Evolutionary conservation across 371 early-diverging fungal genomes (phyloP).

Genomic region (Mucor saturninus): DNA sequence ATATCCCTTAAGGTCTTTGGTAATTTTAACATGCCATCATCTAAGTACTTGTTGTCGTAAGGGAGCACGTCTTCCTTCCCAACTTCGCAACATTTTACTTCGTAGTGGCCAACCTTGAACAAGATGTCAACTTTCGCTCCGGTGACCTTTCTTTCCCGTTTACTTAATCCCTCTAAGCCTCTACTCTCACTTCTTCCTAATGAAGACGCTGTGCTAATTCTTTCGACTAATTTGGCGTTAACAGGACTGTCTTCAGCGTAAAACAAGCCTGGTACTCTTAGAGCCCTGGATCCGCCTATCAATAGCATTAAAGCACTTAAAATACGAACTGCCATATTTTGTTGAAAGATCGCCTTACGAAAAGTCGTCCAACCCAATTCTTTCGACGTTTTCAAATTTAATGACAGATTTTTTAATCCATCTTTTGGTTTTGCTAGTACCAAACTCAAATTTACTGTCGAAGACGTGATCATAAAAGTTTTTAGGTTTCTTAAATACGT

Average conservation of each 20-base stretch:
- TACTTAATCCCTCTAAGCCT: constrained; percentile 4
- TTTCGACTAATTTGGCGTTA: constrained; percentile 8
- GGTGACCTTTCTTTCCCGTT: constrained; percentile 12
- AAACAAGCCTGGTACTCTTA: too few species aligned
- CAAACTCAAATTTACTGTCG: too few species aligned
- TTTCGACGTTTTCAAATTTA: too few species aligned
- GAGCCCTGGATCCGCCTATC: too few species aligned
- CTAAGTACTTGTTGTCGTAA: constrained; percentile 17
- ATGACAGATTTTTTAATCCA: too few species aligned
- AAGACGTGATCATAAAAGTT: too few species aligned
- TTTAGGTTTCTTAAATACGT: too few species aligned
- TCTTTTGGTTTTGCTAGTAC: too few species aligned
- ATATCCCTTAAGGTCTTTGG: constrained; percentile 22
- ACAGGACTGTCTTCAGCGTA: not conserved
- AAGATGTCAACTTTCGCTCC: constrained; percentile 15
- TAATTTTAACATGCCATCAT: constrained; percentile 14
- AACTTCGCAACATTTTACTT: constrained; percentile 16
- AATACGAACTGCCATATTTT: too few species aligned
- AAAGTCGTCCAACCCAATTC: too few species aligned
- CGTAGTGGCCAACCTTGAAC: not conserved
- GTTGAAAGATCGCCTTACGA: too few species aligned
- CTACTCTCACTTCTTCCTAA: constrained; percentile 5
- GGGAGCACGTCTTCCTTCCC: constrained; percentile 5
- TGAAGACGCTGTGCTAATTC: not conserved
- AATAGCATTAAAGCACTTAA: too few species aligned